Evolutionary conservation across 371 early-diverging fungal species (phyloP).

Genomic region (Mortierella sp.): DNA sequence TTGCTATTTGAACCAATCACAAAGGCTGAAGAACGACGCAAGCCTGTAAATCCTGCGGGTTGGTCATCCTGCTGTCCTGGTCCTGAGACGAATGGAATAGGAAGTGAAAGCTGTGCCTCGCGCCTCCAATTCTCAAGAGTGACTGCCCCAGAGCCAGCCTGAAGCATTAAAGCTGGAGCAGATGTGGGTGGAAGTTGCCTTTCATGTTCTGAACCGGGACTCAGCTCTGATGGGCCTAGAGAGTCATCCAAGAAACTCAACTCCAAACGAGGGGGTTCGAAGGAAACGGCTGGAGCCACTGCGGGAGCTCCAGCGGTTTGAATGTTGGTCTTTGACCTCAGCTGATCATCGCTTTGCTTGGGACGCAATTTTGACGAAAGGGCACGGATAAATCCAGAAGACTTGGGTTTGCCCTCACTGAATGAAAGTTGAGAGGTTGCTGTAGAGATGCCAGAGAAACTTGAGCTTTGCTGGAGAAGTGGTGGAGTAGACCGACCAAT

Average conservation of each 20-base stretch:
- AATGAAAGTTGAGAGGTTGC: slow-evolving; percentile 17
- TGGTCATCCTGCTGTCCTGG: slow-evolving; percentile 12
- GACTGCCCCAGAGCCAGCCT: not conserved
- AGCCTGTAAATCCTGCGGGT: slow-evolving; percentile 28
- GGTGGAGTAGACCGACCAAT: slow-evolving; percentile 1
- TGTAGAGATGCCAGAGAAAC: slow-evolving; percentile 30
- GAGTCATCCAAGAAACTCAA: slow-evolving; percentile 34
- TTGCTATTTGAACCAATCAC: slow-evolving; percentile 23
- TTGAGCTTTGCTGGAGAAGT: slow-evolving; percentile 23
- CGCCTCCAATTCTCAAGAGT: slow-evolving; percentile 26
- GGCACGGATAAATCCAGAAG: slow-evolving; percentile 43
- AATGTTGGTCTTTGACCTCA: slow-evolving; percentile 25
- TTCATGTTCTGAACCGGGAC: not conserved
- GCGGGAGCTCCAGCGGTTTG: slow-evolving; percentile 1
- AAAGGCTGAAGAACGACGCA: slow-evolving; percentile 41
- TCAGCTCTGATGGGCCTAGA: slow-evolving; percentile 4
- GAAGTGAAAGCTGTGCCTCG: slow-evolving; percentile 26
- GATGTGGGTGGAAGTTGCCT: slow-evolving; percentile 7
- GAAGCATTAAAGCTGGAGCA: slow-evolving; percentile 35
- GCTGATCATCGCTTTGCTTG: slow-evolving; percentile 47
- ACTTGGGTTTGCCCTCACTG: slow-evolving; percentile 32
- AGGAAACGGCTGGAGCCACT: slow-evolving; percentile 20
- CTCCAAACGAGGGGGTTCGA: slow-evolving; percentile 49
- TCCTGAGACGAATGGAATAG: slow-evolving; percentile 7
- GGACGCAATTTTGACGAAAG: slow-evolving; percentile 45